Conservation (phyloP, 352 stramenopile genomes). For the Globisporangium megalacanthum region DNA sequence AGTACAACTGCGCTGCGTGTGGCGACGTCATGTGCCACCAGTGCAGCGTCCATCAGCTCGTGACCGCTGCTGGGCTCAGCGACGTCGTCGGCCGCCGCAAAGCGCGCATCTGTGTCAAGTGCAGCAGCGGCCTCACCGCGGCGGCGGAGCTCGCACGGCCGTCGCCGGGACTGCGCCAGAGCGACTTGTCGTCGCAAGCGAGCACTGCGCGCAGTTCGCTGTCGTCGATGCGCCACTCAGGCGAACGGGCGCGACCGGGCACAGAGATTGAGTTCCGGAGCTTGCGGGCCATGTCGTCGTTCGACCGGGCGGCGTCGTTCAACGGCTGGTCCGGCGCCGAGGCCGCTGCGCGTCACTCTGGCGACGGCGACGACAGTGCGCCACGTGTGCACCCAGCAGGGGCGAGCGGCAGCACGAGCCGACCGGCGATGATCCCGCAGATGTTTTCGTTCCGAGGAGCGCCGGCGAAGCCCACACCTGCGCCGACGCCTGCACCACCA, state of each 20-base stretch:
- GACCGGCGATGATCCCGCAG: conserved; percentile 27
- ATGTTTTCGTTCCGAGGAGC: conserved; percentile 62
- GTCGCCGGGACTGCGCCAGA: conserved; percentile 23
- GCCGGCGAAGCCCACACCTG: conserved; percentile 19
- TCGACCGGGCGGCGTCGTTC: conserved; percentile 13
- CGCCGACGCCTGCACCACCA: neutral
- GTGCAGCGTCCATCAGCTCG: conserved; percentile 73
- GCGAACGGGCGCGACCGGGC: conserved; percentile 3
- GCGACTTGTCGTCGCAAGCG: conserved; percentile 18
- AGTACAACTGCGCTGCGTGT: conserved; percentile 79
- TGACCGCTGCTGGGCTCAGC: conserved; percentile 44
- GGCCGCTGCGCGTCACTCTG: neutral
- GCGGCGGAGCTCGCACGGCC: conserved; percentile 47
- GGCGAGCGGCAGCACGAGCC: conserved; percentile 4
- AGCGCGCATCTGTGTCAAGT: conserved; percentile 71
- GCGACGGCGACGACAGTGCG: conserved; percentile 23
- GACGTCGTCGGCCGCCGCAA: conserved; percentile 59
- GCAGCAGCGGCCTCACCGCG: conserved; percentile 50
- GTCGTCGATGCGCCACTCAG: conserved; percentile 6
- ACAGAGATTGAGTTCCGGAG: conserved; percentile 15
- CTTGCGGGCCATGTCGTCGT: conserved; percentile 21
- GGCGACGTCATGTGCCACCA: conserved; percentile 81
- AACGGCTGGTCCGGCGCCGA: conserved; percentile 9
- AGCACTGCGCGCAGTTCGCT: conserved; percentile 19
- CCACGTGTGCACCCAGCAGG: conserved; percentile 24